A percentile compares a stretch with the other conserved stretches of the same genome.
Evolutionary conservation across 768 basidiomycete genomes (phyloP).

Genomic region (Cystofilobasidium bisporidii): DNA sequence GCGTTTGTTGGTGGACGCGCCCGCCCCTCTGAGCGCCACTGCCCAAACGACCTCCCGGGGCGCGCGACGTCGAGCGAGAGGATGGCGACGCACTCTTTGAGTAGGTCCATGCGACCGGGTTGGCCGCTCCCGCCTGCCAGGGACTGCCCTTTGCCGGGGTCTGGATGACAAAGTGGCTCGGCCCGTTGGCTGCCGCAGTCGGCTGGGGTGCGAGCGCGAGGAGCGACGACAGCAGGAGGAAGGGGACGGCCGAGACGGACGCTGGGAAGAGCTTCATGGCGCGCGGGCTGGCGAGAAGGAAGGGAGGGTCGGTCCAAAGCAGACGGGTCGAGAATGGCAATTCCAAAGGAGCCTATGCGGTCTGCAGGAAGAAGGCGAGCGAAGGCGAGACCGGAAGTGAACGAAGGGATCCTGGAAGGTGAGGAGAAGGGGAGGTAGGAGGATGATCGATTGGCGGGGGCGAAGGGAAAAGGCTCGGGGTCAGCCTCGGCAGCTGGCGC

Average conservation of each 20-base stretch:
- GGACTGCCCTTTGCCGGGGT: slow-evolving; percentile 8
- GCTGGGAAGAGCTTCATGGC: slow-evolving; percentile 7
- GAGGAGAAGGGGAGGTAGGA: too few relatives aligned
- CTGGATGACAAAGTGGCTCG: slow-evolving; percentile 25
- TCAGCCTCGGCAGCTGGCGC: too few relatives aligned
- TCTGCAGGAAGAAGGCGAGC: too few relatives aligned
- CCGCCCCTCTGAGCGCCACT: too few relatives aligned
- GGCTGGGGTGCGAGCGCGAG: background rate
- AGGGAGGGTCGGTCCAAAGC: background rate
- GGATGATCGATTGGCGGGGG: too few relatives aligned
- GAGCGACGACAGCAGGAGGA: background rate
- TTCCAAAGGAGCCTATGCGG: too few relatives aligned
- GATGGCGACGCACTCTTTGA: slow-evolving; percentile 13
- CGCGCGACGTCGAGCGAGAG: background rate
- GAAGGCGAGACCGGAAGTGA: too few relatives aligned
- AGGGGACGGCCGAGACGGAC: background rate
- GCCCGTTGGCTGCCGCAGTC: background rate
- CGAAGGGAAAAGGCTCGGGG: too few relatives aligned
- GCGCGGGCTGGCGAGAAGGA: background rate
- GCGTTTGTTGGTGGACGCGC: too few relatives aligned
- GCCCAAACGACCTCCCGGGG: too few relatives aligned
- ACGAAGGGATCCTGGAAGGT: too few relatives aligned
- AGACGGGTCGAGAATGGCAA: background rate
- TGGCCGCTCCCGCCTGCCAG: slow-evolving; percentile 8
- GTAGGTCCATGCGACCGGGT: slow-evolving; percentile 18